Evolutionary conservation across 371 early-diverging fungal genomes (phyloP), one percentile per base, ranked within the genome.

Genomic region (Neoconidiobolus thromboides): DNA sequence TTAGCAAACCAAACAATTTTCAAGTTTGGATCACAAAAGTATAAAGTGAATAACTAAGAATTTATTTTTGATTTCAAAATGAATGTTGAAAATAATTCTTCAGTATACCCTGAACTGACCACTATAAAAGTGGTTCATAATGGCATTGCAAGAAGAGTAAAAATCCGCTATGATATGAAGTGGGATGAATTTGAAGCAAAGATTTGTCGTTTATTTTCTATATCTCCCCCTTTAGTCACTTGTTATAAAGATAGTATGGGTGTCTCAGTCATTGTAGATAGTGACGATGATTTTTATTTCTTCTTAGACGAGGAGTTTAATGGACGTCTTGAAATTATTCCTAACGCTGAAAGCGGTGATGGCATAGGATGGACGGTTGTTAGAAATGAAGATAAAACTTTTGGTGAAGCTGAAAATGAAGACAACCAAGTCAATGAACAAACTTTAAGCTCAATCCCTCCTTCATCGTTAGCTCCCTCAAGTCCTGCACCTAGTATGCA

Each of bases 251-350:
- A 54, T 39, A 36, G 39, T 14, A 54, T 54, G 54, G 54, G 54
- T 6, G 39, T 54, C 0, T 54, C 54, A 39, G 54, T 54, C 14
- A 54, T 54, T 36, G 54, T 54, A 3, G 54, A 54, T 38, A 54
- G 4, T 36, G 54, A 41, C 38, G 54, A 54, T 36, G 54, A 54
- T 54, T 54, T 54, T 14, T 54, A 38, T 36, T 54, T 54, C 54
- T 54, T 14, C 41, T 14, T 54, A 39, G 54, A 54, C 14, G 54
- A 54, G 41, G 54, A 54, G 3, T 54, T 39, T 39, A 54, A 37
- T 38, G 54, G 54, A 3, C 7, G 54, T 7, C 36, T 54, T 4
- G 54, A 54, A 7, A 38, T 54, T 41, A 39, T 54, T 9, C 2
- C 37, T 10, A 54, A 54, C 9, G 39, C 3, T 41, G 54, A 54